Evolutionary conservation across 768 basidiomycete species (phyloP), one percentile per base, ranked within the genome.

Genomic region (Russula foetens): DNA sequence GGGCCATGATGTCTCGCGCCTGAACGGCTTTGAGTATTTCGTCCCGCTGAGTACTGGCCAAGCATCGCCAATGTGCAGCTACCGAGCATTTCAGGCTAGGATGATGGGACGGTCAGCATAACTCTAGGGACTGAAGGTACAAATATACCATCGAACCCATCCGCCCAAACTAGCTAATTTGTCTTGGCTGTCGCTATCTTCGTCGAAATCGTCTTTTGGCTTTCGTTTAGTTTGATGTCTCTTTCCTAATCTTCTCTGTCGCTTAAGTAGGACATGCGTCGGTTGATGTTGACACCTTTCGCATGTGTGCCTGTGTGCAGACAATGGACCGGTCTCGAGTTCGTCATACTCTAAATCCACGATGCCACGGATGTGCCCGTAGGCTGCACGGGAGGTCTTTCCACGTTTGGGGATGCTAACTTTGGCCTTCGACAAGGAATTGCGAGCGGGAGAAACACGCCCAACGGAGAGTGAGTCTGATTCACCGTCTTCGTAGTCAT

Each of bases 71-170:
- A 69, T 93, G 91, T 41, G 81, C 82, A 23, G 79, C 77, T 46
- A 91, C 82, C 15, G 88, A 86, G 62, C 91, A 94, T 69, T 83
- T 86, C 44, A 90, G 76, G 69, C 90, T 92, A 58, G 24, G 21
- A 7, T 11, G 53, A 28, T 35, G 41, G 38, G 71, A 9, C 70
- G 50, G 44, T 60, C 39, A 19, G 43, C 33, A 45, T 55, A 46
- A 45, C 6, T 56, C n/a, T n/a, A 52, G 23, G 28, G 19, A 23
- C 21, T 51, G 19, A 56, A 33, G 46, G 53, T 5, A 33, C 26
- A 31, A 47, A 73, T 80, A 58, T 69, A 90, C 90, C 91, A 94
- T 73, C 83, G 79, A 63, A 92, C 83, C 91, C 91, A 94, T 28
- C 91, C 91, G 14, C 91, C 91, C 48, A 86, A 73, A 7, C 71